These are phyloP conservation scores for Corylus americana DNA, from an alignment of 306 rosid genomes.

Conservation along the genomic window DNA sequence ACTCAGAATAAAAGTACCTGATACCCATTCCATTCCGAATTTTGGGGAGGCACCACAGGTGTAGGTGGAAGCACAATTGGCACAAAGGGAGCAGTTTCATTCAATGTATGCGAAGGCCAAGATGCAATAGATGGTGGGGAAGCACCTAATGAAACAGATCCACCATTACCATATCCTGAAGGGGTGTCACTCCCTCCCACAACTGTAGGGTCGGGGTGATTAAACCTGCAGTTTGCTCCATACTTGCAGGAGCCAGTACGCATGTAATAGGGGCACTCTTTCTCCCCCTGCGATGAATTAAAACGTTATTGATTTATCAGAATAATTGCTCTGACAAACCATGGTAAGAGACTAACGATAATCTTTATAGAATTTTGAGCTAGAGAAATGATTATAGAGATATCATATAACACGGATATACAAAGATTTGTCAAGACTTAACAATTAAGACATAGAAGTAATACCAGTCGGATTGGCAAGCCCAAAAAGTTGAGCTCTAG, in stretches of 20 bases:
- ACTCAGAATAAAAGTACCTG: constrained; percentile 51
- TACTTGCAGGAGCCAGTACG: constrained; percentile 93
- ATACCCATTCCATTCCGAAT: constrained; percentile 79
- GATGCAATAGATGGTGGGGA: constrained; percentile 53
- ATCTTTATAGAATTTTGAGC: background rate
- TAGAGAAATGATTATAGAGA: background rate
- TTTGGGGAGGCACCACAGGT: constrained; percentile 56
- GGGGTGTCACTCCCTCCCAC: constrained; percentile 58
- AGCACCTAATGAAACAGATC: constrained; percentile 50
- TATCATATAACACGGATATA: background rate
- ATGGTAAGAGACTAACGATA: constrained; percentile 20
- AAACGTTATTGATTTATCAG: constrained; percentile 14
- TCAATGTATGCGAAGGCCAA: constrained; percentile 67
- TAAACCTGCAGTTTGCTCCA: constrained; percentile 87
- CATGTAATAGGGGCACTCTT: constrained; percentile 91
- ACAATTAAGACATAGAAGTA: background rate
- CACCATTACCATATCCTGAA: constrained; percentile 62
- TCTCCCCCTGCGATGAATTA: constrained; percentile 66
- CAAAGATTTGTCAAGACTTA: background rate
- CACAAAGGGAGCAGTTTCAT: constrained; percentile 60
- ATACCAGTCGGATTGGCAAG: constrained; percentile 88
- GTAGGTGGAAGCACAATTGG: constrained; percentile 66
- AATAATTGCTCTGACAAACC: constrained; percentile 22
- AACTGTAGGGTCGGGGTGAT: constrained; percentile 92
- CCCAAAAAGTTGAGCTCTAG: constrained; percentile 81